phyloP scores from a whole-genome alignment of 805 yeast species.

The Candida sanyiensis region DNA sequence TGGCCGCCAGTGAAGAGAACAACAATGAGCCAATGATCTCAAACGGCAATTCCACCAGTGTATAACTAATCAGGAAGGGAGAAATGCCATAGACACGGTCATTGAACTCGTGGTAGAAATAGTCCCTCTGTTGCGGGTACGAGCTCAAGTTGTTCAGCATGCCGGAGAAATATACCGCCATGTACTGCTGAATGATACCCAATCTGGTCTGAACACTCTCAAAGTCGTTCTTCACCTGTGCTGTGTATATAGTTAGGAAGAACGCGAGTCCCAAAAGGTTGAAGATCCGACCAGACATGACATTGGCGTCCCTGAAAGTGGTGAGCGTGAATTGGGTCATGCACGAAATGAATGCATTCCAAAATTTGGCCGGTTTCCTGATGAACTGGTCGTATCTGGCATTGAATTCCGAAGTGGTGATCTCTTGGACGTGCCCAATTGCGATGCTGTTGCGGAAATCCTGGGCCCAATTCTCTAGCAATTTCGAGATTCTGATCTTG shows the following conservation, averaged over 20 bases:
- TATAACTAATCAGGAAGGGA: conserved; percentile 60
- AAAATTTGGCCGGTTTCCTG: conserved; percentile 17
- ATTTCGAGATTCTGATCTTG: conserved; percentile 12
- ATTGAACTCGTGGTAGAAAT: conserved; percentile 72
- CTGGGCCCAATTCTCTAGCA: conserved; percentile 16
- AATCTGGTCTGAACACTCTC: conserved; percentile 60
- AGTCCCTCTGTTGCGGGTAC: conserved; percentile 68
- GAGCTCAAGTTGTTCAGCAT: conserved; percentile 72
- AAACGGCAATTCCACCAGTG: conserved; percentile 58
- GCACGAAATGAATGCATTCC: conserved; percentile 19
- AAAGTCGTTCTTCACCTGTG: conserved; percentile 44
- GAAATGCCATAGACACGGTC: conserved; percentile 67
- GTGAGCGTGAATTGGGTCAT: conserved; percentile 18
- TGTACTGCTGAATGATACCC: conserved; percentile 70
- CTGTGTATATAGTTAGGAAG: conserved; percentile 62
- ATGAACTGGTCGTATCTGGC: conserved; percentile 12
- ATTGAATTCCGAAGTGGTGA: conserved; percentile 15
- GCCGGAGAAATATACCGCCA: conserved; percentile 73
- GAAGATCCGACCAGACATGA: conserved; percentile 55
- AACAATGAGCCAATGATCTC: conserved; percentile 55
- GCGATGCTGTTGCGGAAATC: not conserved
- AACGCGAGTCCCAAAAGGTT: conserved; percentile 66
- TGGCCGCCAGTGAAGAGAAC: conserved; percentile 57
- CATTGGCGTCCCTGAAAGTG: conserved; percentile 45
- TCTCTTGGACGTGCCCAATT: not conserved